Evolutionary conservation across 2,329 filamentous ascomycete species (phyloP).

Genomic region (Helicocarpus griseus): DNA sequence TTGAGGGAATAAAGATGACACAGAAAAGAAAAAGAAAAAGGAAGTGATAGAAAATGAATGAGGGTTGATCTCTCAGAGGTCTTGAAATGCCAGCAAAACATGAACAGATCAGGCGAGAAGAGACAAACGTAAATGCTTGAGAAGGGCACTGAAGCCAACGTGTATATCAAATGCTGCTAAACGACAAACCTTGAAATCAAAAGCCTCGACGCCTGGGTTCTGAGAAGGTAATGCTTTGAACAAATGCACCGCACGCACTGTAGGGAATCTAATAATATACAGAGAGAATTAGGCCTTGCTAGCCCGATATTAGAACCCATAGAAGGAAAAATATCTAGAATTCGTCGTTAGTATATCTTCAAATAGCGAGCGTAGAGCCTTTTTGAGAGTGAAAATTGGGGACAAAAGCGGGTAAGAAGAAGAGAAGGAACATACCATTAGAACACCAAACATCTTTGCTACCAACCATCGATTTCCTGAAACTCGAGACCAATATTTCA

Average conservation of each 20-base stretch:
- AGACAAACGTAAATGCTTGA: too few species aligned
- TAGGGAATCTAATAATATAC: slow-evolving; percentile 3
- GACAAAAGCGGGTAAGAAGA: background rate
- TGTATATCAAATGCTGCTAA: background rate
- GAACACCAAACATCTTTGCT: slow-evolving; percentile 67
- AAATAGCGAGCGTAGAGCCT: too few species aligned
- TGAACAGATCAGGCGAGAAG: background rate
- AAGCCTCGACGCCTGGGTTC: background rate
- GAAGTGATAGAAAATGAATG: background rate
- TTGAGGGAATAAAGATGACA: background rate
- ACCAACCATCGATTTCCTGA: slow-evolving; percentile 94
- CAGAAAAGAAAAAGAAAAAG: background rate
- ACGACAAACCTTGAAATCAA: background rate
- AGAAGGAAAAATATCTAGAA: slow-evolving; percentile 66
- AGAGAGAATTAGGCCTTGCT: background rate
- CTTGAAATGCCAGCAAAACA: background rate
- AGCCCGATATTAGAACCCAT: slow-evolving; percentile 54
- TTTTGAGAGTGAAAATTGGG: background rate
- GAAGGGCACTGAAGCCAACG: background rate
- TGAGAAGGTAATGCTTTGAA: background rate
- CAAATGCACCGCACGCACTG: background rate
- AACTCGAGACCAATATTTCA: slow-evolving; percentile 94
- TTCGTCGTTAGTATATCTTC: slow-evolving; percentile 2
- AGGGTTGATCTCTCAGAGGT: background rate
- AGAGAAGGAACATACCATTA: slow-evolving; percentile 52